Evolutionary conservation across 2,329 filamentous ascomycete genomes (phyloP).

Genomic region (Myriangium duriaei): DNA sequence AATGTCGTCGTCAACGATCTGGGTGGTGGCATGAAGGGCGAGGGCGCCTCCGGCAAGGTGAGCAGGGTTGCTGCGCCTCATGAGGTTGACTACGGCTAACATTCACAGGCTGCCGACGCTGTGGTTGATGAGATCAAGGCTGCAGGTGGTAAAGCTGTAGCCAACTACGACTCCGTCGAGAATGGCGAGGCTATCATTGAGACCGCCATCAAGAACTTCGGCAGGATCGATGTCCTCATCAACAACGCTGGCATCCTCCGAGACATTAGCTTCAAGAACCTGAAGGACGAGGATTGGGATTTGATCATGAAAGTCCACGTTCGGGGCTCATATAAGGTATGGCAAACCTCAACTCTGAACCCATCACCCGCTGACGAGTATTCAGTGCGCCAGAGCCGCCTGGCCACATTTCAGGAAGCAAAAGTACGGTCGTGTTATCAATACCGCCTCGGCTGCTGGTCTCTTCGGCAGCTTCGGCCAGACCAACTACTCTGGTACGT

Average conservation of each 20-base stretch:
- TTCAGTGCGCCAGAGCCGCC: slow-evolving; percentile 68
- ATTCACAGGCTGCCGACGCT: slow-evolving; percentile 59
- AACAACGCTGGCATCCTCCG: slow-evolving; percentile 97
- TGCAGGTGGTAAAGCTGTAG: slow-evolving; percentile 86
- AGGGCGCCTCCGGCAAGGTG: slow-evolving; percentile 77
- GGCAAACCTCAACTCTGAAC: too few relatives aligned
- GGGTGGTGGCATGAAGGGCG: slow-evolving; percentile 83
- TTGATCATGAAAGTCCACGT: slow-evolving; percentile 87
- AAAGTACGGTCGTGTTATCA: slow-evolving; percentile 94
- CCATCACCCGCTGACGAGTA: slow-evolving; percentile 10
- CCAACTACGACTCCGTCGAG: slow-evolving; percentile 94
- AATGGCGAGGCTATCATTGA: slow-evolving; percentile 90
- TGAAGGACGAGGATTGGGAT: slow-evolving; percentile 96
- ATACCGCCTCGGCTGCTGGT: slow-evolving; percentile 90
- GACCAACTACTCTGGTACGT: slow-evolving; percentile 73
- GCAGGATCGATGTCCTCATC: slow-evolving; percentile 85
- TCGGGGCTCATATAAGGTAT: slow-evolving; percentile 75
- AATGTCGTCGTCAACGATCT: slow-evolving; percentile 96
- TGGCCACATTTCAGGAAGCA: slow-evolving; percentile 98
- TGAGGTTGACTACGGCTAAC: slow-evolving; percentile 10
- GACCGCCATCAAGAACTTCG: slow-evolving; percentile 66
- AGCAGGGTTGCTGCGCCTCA: background rate
- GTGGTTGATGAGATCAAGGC: slow-evolving; percentile 74
- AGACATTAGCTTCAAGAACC: slow-evolving; percentile 96
- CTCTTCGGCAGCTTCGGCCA: slow-evolving; percentile 94